phyloP scores from a whole-genome alignment of 371 early-diverging fungal genomes.

The Dinochytrium kinnereticum region DNA sequence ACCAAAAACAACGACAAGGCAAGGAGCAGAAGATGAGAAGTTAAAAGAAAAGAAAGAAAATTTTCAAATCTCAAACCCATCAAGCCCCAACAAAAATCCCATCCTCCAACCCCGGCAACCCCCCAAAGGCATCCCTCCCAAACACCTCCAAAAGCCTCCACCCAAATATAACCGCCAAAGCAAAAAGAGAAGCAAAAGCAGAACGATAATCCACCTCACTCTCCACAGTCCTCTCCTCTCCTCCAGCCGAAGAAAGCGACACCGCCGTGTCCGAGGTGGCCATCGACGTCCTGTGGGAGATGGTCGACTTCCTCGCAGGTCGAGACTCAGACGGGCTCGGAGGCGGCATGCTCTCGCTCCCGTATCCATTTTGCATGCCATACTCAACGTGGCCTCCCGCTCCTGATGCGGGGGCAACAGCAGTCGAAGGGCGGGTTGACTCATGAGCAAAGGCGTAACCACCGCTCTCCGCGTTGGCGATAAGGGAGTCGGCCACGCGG shows the following conservation, averaged over 20 bases:
- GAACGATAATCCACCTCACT: slow-evolving; percentile 8
- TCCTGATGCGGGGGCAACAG: background rate
- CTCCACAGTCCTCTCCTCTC: slow-evolving; percentile 9
- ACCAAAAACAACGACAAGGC: background rate
- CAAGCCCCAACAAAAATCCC: background rate
- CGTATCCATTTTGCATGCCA: background rate
- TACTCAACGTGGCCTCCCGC: background rate
- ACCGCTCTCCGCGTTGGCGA: slow-evolving; percentile 25
- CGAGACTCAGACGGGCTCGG: background rate
- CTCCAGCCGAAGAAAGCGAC: no score
- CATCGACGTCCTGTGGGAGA: slow-evolving; percentile 9
- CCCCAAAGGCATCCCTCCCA: background rate
- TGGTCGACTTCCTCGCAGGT: background rate
- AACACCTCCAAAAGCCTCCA: background rate
- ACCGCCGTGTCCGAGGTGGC: slow-evolving; percentile 10
- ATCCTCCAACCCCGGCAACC: background rate
- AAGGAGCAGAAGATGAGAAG: background rate
- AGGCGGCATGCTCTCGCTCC: background rate
- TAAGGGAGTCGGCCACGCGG: slow-evolving; percentile 49
- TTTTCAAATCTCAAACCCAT: background rate
- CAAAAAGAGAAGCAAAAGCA: background rate
- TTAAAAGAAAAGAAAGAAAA: background rate
- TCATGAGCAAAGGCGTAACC: slow-evolving; percentile 10
- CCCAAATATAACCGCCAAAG: background rate
- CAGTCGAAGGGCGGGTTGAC: background rate